These are phyloP conservation scores for Lachnellula occidentalis DNA, from an alignment of 2,329 filamentous ascomycete species.

Conservation along the genomic window DNA sequence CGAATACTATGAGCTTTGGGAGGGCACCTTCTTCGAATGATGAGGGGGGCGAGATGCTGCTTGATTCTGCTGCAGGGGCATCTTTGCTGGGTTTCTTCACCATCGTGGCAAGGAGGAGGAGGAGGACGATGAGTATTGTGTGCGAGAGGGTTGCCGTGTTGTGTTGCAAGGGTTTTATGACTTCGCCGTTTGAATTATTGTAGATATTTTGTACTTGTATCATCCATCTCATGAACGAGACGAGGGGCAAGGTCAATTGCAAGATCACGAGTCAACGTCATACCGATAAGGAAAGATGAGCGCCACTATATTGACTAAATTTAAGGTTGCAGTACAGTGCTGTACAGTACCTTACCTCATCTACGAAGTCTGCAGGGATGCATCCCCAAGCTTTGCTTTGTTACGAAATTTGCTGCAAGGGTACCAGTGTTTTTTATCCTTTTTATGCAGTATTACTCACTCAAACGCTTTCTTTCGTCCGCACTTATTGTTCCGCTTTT, in stretches of 20 bases:
- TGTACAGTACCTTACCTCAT: too few relatives aligned
- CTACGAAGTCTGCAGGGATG: background rate
- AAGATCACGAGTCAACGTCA: too few relatives aligned
- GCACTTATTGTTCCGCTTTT: background rate
- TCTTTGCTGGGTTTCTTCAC: slow-evolving; percentile 21
- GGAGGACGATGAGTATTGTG: background rate
- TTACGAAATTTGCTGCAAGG: background rate
- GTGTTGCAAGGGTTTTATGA: background rate
- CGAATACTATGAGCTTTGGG: slow-evolving; percentile 73
- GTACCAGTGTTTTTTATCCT: background rate
- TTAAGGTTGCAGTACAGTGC: background rate
- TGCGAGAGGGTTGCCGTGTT: background rate
- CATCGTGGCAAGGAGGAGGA: slow-evolving; percentile 18
- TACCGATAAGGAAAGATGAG: too few relatives aligned
- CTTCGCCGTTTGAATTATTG: background rate
- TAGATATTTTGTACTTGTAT: too few relatives aligned
- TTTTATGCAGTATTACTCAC: background rate
- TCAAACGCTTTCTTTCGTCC: background rate
- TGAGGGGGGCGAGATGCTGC: slow-evolving; percentile 18
- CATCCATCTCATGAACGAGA: too few relatives aligned
- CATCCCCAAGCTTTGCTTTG: too few relatives aligned
- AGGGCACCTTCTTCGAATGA: slow-evolving; percentile 31
- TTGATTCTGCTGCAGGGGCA: slow-evolving; percentile 4
- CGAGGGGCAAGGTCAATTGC: too few relatives aligned
- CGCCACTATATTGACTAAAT: too few relatives aligned